Percentiles rank a stretch among this genome's conserved stretches.
Evolutionary conservation across 768 basidiomycete species (phyloP).

Genomic region (Suillus subluteus): DNA sequence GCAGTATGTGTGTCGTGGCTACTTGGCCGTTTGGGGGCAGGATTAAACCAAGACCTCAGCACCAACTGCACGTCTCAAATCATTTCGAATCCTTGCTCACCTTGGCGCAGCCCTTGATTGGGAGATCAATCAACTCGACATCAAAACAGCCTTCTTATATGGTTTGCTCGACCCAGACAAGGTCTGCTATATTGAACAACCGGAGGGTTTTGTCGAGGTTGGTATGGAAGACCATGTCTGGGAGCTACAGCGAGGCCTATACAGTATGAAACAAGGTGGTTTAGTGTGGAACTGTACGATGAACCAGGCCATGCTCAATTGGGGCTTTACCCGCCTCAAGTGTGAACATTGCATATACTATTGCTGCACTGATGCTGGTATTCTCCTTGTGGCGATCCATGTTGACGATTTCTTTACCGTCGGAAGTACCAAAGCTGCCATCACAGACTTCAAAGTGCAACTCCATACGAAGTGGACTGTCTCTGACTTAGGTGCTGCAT

Average conservation of each 20-base stretch:
- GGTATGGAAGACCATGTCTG: conserved; percentile 2
- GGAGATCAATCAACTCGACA: no score
- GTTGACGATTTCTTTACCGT: no score
- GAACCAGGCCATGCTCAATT: conserved; percentile 11
- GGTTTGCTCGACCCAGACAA: no score
- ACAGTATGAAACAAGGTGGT: conserved; percentile 5
- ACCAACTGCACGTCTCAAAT: conserved; percentile 43
- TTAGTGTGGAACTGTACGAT: conserved; percentile 6
- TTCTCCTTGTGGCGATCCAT: no score
- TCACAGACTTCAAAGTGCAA: no score
- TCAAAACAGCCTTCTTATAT: no score
- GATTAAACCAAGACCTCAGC: conserved; percentile 48
- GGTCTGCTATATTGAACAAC: conserved; percentile 6
- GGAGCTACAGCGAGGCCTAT: neutral
- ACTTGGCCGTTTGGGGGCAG: conserved; percentile 41
- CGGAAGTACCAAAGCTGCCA: no score
- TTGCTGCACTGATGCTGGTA: no score
- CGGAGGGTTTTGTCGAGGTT: neutral
- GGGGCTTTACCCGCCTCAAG: conserved; percentile 17
- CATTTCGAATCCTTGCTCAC: conserved; percentile 32
- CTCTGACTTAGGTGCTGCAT: no score
- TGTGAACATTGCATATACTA: neutral
- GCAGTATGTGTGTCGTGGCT: conserved; percentile 36
- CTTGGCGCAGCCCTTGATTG: neutral
- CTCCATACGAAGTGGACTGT: no score